These are phyloP conservation scores for Solanum dulcamara DNA, from an alignment of 257 asterid genomes.

Conservation along the genomic window DNA sequence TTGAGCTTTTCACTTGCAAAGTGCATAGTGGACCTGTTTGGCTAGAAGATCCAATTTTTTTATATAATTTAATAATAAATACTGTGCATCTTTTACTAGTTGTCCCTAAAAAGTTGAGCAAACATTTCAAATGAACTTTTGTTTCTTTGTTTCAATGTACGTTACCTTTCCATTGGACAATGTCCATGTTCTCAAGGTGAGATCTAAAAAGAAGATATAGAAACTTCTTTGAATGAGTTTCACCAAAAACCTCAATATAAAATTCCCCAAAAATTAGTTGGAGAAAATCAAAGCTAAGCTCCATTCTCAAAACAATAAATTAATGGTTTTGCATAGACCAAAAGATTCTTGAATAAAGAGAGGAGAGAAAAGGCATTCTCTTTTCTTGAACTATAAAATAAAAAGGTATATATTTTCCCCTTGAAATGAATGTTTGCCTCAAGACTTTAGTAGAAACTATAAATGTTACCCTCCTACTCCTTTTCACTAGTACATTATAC, in stretches of 20 bases:
- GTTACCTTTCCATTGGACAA: constrained; percentile 24
- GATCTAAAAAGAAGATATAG: constrained; percentile 27
- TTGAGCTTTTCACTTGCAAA: background rate
- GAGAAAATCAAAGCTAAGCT: background rate
- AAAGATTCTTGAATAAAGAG: constrained; percentile 24
- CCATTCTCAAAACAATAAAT: constrained; percentile 17
- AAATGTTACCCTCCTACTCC: too few relatives aligned
- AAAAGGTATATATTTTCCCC: background rate
- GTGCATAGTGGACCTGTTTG: background rate
- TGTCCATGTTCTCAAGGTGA: constrained; percentile 39
- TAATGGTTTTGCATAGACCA: constrained; percentile 2
- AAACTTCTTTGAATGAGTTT: constrained; percentile 43
- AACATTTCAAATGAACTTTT: constrained; percentile 2
- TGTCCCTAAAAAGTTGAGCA: constrained; percentile 8
- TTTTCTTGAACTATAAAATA: background rate
- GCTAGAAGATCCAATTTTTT: background rate
- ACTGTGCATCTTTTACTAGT: constrained; percentile 3
- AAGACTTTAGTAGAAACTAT: background rate
- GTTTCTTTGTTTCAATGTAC: constrained; percentile 11
- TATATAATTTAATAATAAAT: background rate
- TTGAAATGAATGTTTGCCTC: constrained; percentile 15
- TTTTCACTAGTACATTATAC: too few relatives aligned
- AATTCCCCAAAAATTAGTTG: constrained; percentile 1
- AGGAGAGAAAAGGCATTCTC: background rate
- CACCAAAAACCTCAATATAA: constrained; percentile 4